Conservation (phyloP, 495 filamentous ascomycete genomes). For the Penicilliopsis zonata region DNA sequence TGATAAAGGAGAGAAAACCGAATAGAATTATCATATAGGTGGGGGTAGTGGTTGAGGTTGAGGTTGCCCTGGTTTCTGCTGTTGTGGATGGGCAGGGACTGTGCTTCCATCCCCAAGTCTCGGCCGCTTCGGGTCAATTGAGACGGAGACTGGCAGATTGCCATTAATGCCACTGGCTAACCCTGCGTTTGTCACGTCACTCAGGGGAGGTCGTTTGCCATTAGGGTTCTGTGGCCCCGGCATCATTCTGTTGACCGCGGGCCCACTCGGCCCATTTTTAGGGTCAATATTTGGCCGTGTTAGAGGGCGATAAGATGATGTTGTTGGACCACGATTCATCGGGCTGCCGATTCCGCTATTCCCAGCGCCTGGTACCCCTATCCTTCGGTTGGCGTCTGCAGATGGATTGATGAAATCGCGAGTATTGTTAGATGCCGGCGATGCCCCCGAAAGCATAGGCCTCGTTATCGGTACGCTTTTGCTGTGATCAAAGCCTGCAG, state of each 20-base stretch:
- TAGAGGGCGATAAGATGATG: constrained; percentile 31
- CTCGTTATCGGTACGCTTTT: constrained; percentile 53
- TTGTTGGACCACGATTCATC: constrained; percentile 23
- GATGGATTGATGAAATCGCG: constrained; percentile 58
- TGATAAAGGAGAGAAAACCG: neutral
- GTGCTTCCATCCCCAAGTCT: constrained; percentile 9
- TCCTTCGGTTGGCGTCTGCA: constrained; percentile 51
- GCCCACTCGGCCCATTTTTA: constrained; percentile 11
- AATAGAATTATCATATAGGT: too few relatives aligned
- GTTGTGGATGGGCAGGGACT: constrained; percentile 6
- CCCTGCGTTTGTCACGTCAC: constrained; percentile 40
- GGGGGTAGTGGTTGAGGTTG: neutral
- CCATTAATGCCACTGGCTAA: constrained; percentile 9
- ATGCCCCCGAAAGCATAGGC: constrained; percentile 20
- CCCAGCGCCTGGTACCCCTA: constrained; percentile 64
- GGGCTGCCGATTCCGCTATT: constrained; percentile 25
- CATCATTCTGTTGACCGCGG: constrained; percentile 8
- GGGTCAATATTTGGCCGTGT: constrained; percentile 28
- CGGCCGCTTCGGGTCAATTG: constrained; percentile 24
- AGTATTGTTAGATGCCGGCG: constrained; percentile 15
- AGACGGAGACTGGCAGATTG: constrained; percentile 5
- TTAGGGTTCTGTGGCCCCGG: constrained; percentile 22
- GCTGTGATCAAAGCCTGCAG: constrained; percentile 74
- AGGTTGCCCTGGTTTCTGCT: constrained; percentile 4
- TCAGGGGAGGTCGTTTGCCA: constrained; percentile 35